Base-by-base conservation (phyloP, 106 monocot genomes). In the Phalaenopsis equestris region DNA sequence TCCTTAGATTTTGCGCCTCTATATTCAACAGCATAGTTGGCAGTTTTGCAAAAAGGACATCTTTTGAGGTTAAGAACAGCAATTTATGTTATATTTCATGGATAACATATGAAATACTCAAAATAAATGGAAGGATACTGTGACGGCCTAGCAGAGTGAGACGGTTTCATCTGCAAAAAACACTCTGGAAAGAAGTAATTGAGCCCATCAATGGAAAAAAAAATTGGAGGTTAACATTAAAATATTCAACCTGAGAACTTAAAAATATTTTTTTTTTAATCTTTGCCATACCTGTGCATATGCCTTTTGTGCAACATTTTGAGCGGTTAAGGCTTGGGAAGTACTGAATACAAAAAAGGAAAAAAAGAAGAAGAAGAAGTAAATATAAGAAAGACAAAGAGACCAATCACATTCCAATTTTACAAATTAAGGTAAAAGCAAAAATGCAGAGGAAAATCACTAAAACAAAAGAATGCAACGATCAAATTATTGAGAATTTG, bases 321-420 rank as follows among this genome's bases (percentile, higher is more conserved):
- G 98, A 98, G 15, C 98, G 92, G 68, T 98, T 98, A 21, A 98
- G 88, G 80, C 94, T 98, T 11, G 98, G 98, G 84, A 92, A 98
- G 75, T 91, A 88, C 98, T 98, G 43, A 5, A 16, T 42, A 14
- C 47, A 78, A n/a, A 24, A 68, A 8, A 72, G 36, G 42, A 64
- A 47, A 75, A 4, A 9, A 65, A 56, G 12, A 15, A 19, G n/a
- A 36, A 67, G 21, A 42, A 74, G 39, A 43, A 45, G 45, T 8
- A 38, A 30, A 30, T 0, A 30, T 30, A 30, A 30, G 30, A 30
- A 30, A 30, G 38, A 52, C 2, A 52, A 52, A 10, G 14, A 14
- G 52, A 52, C 2, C 52, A 52, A 52, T 12, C 52, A 52, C 52
- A 52, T 10, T 52, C 52, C 10, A 52, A 52, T 12, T 52, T 52